These are phyloP conservation scores for Aspergillus sclerotiicarbonarius DNA, from an alignment of 495 filamentous ascomycete genomes.

Conservation along the genomic window DNA sequence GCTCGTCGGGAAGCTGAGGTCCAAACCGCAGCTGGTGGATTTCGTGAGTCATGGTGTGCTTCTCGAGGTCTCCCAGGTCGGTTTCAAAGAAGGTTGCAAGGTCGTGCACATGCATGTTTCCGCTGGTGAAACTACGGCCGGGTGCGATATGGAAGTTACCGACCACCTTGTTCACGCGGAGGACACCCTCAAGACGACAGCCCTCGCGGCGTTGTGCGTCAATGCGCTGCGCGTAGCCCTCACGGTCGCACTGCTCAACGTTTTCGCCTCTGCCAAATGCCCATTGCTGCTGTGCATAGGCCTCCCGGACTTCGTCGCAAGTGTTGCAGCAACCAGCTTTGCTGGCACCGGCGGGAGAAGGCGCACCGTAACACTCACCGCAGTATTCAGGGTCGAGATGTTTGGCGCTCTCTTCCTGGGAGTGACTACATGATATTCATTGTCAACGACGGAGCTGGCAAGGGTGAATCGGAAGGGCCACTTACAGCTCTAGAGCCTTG, in stretches of 20 bases:
- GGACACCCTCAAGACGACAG: conserved; percentile 88
- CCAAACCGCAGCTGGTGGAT: conserved; percentile 93
- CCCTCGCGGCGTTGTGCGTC: conserved; percentile 86
- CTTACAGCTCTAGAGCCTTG: conserved; percentile 72
- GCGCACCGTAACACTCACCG: conserved; percentile 87
- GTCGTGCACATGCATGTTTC: conserved; percentile 96
- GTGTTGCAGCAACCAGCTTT: conserved; percentile 92
- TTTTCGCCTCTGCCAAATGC: conserved; percentile 88
- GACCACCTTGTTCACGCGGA: conserved; percentile 96
- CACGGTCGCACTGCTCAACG: conserved; percentile 92
- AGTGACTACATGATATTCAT: conserved; percentile 48
- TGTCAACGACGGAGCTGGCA: not conserved
- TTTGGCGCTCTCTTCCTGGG: conserved; percentile 61
- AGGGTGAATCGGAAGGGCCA: not conserved
- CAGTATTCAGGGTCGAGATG: conserved; percentile 94
- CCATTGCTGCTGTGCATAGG: conserved; percentile 86
- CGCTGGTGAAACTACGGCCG: conserved; percentile 87
- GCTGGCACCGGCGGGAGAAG: conserved; percentile 60
- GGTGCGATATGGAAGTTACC: conserved; percentile 99
- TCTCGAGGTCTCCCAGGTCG: conserved; percentile 44
- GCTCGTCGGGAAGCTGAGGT: conserved; percentile 76
- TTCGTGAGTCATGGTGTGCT: conserved; percentile 85
- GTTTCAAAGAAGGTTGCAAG: conserved; percentile 85
- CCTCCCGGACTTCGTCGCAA: conserved; percentile 92
- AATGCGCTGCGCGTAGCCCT: conserved; percentile 86